Evolutionary conservation across 176 grass and related monocot species (phyloP), one percentile per base, ranked within the genome.

Genomic region (Aegilops bicornis): DNA sequence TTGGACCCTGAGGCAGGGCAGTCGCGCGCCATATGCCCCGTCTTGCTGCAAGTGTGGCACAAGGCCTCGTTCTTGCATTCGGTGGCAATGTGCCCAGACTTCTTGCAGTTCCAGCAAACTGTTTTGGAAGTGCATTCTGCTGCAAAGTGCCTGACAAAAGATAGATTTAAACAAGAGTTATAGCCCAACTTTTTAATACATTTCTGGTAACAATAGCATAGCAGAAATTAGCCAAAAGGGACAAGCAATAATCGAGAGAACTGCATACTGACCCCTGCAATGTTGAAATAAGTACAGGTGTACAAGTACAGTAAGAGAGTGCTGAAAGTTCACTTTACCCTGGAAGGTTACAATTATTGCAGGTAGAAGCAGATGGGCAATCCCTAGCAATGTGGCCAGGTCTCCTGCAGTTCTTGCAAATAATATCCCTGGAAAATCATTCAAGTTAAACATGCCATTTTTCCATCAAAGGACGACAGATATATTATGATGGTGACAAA

Each of bases 101-200:
- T 85, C 73, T 95, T 95, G 88, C 94, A 98, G 84, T 98, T 98
- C 94, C 94, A 98, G 80, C 97, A 98, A 78, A 95, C 62, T 48
- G 92, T 95, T 81, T 76, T 43, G 11, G 84, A 88, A 23, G 92
- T 92, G 89, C 97, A 98, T 86, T 94, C 90, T 65, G 90, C 91
- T 82, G 90, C 88, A 4, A 94, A 88, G 82, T 98, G 97, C 56
- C 97, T 98, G 69, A 74, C 31, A 47, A 66, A 82, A 58, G 16
- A 32, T 76, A 76, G 27, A 29, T 43, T 37, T 48, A 35, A 12
- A 52, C 22, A 8, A 66, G 8, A 72, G 82, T 77, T 43, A 85
- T 32, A 30, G 20, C 36, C 19, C 33, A 85, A 24, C 64, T 69
- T 37, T 24, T 23, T 25, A 84, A 82, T 47, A 85, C 47, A 69